Evolutionary conservation across 2,329 filamentous ascomycete species (phyloP), one percentile per base, ranked within the genome.

Genomic region (Elsinoe arachidis): DNA sequence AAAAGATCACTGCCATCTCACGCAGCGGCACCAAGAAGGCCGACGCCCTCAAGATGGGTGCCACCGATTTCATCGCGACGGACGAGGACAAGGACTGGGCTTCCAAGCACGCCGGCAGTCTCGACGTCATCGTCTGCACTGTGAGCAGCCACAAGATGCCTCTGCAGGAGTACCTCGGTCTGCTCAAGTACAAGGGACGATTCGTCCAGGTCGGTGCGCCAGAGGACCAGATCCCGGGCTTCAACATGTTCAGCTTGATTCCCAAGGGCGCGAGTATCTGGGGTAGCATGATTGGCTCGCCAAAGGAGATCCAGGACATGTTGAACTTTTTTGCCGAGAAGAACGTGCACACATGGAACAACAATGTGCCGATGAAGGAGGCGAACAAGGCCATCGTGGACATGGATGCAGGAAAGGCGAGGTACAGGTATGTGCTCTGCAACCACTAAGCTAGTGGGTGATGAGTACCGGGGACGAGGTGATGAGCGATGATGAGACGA

Each of bases 151-250:
- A 76, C 5, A 75, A 81, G n/a, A 84, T 88, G 80, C 83, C 84
- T 1, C 66, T 87, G 17, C 66, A 70, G 47, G 70, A 78, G 54
- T 88, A 87, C 69, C 72, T 89, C 59, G 63, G 70, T 11, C 73
- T 89, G 14, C 73, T 87, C 44, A 76, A 78, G 61, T 70, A 76
- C 19, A 76, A 80, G 44, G 84, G 85, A 9, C 74, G 74, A 17
- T 82, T 86, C 62, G 77, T 86, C 59, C 82, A 86, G 69, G 76
- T 88, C 54, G 85, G 84, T 37, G 79, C 79, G 1, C 85, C 85
- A 0, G 85, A 88, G 63, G 70, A 74, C 68, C 68, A 70, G 51
- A 63, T 77, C 1, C 81, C 80, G 5, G 70, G 71, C 6, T 74
- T 87, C 64, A 74, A 73, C 63, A 79, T 79, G 5, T 82, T 80